phyloP scores from a whole-genome alignment of 495 filamentous ascomycete genomes.

The Neurospora discreta region DNA sequence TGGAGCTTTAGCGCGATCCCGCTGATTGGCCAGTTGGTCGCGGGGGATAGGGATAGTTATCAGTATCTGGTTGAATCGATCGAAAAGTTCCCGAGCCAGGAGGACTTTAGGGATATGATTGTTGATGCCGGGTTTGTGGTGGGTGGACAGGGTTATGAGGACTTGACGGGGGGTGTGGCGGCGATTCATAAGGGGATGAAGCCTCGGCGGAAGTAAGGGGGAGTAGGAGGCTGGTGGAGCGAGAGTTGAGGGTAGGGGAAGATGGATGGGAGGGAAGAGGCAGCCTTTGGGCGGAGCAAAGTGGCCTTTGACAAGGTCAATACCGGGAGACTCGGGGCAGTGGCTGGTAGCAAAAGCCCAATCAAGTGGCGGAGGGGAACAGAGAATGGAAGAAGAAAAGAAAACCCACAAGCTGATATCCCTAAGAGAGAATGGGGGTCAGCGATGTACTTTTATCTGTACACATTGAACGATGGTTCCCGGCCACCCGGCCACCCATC shows the following conservation, averaged over 20 bases:
- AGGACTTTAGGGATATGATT: constrained; percentile 79
- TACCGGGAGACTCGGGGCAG: not conserved
- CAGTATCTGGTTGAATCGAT: constrained; percentile 99
- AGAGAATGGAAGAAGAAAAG: not conserved
- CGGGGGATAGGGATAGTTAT: constrained; percentile 88
- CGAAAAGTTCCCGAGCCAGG: constrained; percentile 80
- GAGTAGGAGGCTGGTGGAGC: not conserved
- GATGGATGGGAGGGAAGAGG: too few species aligned
- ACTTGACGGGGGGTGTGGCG: constrained; percentile 84
- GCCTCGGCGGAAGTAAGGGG: constrained; percentile 35
- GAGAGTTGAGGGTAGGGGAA: too few species aligned
- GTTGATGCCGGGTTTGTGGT: constrained; percentile 77
- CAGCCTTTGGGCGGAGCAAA: too few species aligned
- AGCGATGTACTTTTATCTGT: not conserved
- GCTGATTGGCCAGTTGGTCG: constrained; percentile 88
- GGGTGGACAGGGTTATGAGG: constrained; percentile 71
- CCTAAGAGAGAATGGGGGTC: not conserved
- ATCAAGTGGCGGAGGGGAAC: not conserved
- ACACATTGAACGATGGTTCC: not conserved
- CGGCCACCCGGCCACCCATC: not conserved
- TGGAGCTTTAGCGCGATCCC: constrained; percentile 96
- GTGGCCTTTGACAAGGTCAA: not conserved
- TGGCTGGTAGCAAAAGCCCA: not conserved
- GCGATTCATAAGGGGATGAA: constrained; percentile 96
- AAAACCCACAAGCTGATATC: not conserved